phyloP scores from a whole-genome alignment of 1,284 basidiomycete genomes.

The Xerocomus amazonicus region DNA sequence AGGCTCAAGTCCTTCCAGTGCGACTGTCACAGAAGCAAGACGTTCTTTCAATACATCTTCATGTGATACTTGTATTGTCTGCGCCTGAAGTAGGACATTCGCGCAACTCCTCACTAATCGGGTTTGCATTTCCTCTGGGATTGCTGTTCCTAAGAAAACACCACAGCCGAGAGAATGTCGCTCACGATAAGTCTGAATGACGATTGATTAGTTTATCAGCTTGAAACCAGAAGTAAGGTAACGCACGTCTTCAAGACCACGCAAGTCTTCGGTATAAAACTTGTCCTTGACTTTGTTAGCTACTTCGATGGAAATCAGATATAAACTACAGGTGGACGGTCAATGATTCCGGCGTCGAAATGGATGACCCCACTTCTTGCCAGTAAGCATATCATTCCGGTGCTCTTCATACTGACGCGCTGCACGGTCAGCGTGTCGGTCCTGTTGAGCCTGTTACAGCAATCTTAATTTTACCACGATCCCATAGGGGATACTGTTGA shows the following conservation, averaged over 20 bases:
- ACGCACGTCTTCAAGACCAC: slow-evolving; percentile 67
- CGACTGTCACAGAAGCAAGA: slow-evolving; percentile 42
- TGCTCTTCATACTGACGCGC: slow-evolving; percentile 73
- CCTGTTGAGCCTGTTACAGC: slow-evolving; percentile 55
- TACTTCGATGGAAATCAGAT: slow-evolving; percentile 63
- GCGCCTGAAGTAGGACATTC: slow-evolving; percentile 52
- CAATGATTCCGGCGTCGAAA: slow-evolving; percentile 1
- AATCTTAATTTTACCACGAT: slow-evolving; percentile 1
- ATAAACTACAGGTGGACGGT: slow-evolving; percentile 44
- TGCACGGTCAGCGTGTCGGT: slow-evolving; percentile 70
- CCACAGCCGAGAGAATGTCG: slow-evolving; percentile 7
- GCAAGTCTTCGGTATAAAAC: slow-evolving; percentile 67
- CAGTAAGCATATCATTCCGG: slow-evolving; percentile 69
- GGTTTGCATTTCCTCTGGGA: slow-evolving; percentile 60
- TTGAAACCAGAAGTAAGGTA: neutral
- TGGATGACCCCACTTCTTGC: slow-evolving; percentile 62
- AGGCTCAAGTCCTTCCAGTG: slow-evolving; percentile 51
- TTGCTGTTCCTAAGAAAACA: slow-evolving; percentile 6
- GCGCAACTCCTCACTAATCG: slow-evolving; percentile 55
- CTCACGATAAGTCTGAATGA: slow-evolving; percentile 62
- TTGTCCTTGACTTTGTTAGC: slow-evolving; percentile 67
- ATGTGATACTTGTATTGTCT: slow-evolving; percentile 53
- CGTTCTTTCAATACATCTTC: slow-evolving; percentile 54
- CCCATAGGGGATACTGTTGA: neutral
- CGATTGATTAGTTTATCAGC: slow-evolving; percentile 10